Base-by-base conservation (phyloP, 345 rosid genomes). In the Arabis alpina region DNA sequence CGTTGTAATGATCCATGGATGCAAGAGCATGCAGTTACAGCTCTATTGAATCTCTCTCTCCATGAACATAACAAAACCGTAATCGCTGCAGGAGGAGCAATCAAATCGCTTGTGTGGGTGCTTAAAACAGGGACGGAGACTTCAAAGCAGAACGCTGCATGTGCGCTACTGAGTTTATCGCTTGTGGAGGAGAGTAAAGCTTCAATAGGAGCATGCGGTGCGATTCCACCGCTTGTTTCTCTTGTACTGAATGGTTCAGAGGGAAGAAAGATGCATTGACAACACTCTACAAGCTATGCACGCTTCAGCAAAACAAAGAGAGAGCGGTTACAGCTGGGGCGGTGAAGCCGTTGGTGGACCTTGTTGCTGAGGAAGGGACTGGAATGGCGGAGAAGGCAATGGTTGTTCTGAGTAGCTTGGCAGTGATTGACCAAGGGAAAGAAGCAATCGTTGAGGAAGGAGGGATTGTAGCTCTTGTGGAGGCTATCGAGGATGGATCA, bases 381-480 rank as follows among this genome's bases (percentile, higher is more conserved):
- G 96, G 98, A n/a, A 81, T 91, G 93, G 85, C 93, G 34, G 98
- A 94, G 89, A 94, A 94, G 76, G 98, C 98, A 10, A 88, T 91
- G 97, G 99, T 90, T 30, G 89, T 94, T 19, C 65, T 94, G 66
- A 88, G 93, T 44, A 89, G 96, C 73, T 52, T 94, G 68, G 89
- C 93, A 1, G 92, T 77, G 10, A 85, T 88, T 1, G 78, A 81
- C 27, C 89, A 84, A 59, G 99, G 98, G n/a, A 83, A 54, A 74
- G 91, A 87, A 49, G 86, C 89, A 2, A 88, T 91, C 16, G 93
- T 91, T 1, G 97, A 89, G 73, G 98, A 87, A 79, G 96, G 86
- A 4, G 99, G 99, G 49, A 87, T 94, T 23, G 89, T 85, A 23
- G 96, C 93, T 2, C 84, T 94, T 3, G 98, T 94, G 56, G 99